phyloP scores from a whole-genome alignment of 345 rosid species.

The Psidium friedrichsthalianum region DNA sequence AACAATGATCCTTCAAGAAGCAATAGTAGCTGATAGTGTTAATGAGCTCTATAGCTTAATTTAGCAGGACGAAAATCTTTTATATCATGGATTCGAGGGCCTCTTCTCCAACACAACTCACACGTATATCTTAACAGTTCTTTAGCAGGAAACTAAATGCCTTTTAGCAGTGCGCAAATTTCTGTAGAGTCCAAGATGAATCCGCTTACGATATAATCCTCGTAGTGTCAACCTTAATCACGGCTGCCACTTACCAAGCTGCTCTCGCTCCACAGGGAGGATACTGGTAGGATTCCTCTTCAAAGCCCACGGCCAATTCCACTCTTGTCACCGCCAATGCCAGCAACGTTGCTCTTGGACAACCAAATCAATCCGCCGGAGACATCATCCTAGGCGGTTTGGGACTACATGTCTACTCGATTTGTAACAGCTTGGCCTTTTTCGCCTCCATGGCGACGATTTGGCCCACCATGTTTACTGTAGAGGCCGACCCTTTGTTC shows the following conservation, averaged over 20 bases:
- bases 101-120: too few relatives aligned
- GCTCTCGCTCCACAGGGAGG: fast-evolving
- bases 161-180: neutral
- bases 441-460: too few relatives aligned
- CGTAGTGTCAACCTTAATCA: neutral
- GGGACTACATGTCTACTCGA: neutral
- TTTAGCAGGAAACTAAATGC: too few relatives aligned
- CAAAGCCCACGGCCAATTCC: neutral
- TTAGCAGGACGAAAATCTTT: too few relatives aligned
- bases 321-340: neutral
- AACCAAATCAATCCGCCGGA: neutral
- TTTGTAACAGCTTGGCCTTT: neutral
- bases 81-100: too few relatives aligned
- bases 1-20: too few relatives aligned
- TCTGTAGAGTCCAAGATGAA: neutral
- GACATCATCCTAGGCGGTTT: neutral
- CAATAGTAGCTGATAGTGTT: too few relatives aligned
- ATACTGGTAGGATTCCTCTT: neutral
- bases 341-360: neutral
- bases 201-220: neutral
- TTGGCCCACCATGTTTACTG: neutral
- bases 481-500: neutral
- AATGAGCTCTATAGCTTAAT: too few relatives aligned
- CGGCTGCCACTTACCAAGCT: neutral
- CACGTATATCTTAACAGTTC: too few relatives aligned